phyloP scores from a whole-genome alignment of 176 grass and related monocot species.

The Secale cereale region DNA sequence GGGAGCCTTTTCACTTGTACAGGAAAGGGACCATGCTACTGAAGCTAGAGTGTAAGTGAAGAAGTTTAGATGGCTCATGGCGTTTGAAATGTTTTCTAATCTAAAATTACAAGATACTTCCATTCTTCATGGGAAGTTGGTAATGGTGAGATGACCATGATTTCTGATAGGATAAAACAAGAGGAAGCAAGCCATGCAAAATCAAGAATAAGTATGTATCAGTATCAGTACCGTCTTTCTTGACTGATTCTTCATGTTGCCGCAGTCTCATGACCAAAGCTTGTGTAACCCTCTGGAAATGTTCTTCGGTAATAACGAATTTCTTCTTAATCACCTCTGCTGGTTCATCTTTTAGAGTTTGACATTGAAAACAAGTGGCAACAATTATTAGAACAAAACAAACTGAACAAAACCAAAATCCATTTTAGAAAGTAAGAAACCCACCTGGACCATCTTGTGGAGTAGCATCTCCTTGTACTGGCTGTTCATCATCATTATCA shows the following conservation, averaged over 20 bases:
- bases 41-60: background rate
- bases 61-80: background rate
- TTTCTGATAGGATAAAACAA: background rate
- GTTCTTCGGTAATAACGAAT: constrained; percentile 93
- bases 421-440: background rate
- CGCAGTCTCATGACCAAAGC: constrained; percentile 78
- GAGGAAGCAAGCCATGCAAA: background rate
- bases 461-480: constrained; percentile 32
- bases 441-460: constrained; percentile 50
- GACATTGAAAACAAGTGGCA: constrained; percentile 27
- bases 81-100: background rate
- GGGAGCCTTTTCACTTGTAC: background rate
- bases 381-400: background rate
- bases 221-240: constrained; percentile 62
- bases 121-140: background rate
- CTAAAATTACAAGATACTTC: background rate
- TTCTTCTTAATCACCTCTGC: constrained; percentile 65
- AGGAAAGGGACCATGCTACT: background rate
- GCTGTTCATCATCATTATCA: constrained; percentile 34
- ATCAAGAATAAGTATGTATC: constrained; percentile 1
- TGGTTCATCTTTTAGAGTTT: constrained; percentile 45
- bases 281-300: constrained; percentile 93
- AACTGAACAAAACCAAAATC: background rate
- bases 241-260: constrained; percentile 78
- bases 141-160: background rate